Evolutionary conservation across 1,284 basidiomycete species (phyloP), one percentile per base, ranked within the genome.

Genomic region (Moesziomyces antarcticus): DNA sequence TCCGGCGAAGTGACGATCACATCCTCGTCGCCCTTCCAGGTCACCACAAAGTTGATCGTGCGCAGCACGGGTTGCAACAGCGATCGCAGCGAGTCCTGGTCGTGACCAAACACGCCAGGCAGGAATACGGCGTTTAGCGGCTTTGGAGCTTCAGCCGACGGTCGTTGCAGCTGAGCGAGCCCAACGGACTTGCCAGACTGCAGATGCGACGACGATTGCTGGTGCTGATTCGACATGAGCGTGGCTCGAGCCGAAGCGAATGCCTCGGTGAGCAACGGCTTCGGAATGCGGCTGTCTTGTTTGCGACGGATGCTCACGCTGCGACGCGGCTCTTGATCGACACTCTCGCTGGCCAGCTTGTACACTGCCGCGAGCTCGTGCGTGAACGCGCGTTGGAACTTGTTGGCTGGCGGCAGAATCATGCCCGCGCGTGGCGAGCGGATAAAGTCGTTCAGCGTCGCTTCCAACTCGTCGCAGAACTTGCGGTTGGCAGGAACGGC

Each of bases 371-470:
- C 80, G 6, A 83, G 63, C 51, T 75, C 74, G 53, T 77, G 77
- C 7, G 77, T 77, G 24, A 83, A 82, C 49, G 77, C 65, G 44
- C 81, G 68, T 45, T 80, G 75, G 24, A 69, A 62, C 50, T 54
- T 56, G 56, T 69, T 75, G 18, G 78, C 62, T 3, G 76, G 61
- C 14, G 77, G 73, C 33, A 83, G 53, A 40, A 80, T 75, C 55
- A 75, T 76, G 6, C 75, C 69, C 27, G 77, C 75, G 10, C 78
- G 65, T 4, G 77, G 78, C 48, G 80, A 83, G 13, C 72, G 76
- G 47, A 84, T 77, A 49, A 84, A 82, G 22, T 83, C 82, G 56
- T 58, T 75, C 20, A 83, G 57, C 13, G 65, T 58, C 11, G 69
- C 66, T 43, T 84, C 80, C 50, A 83, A 40, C 44, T 80, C 78